Conservation (phyloP, 805 yeast species). For the Hanseniaspora guilliermondii region DNA sequence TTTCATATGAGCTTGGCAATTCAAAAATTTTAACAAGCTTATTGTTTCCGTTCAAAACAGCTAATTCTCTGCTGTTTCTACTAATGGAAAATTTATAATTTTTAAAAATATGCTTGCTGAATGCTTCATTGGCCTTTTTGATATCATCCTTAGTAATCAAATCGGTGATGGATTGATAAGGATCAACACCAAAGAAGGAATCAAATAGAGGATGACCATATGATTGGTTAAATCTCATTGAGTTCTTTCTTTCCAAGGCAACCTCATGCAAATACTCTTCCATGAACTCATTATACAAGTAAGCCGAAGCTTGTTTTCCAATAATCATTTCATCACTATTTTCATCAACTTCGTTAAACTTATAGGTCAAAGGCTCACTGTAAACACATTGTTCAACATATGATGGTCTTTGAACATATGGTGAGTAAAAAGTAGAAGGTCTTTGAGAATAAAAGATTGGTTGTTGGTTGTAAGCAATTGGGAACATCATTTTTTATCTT, state of each 20-base stretch:
- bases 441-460: not conserved
- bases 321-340: not conserved
- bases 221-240: not conserved
- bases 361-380: not conserved
- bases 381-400: not conserved
- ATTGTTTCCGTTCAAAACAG: not conserved
- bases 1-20: slow-evolving; percentile 6
- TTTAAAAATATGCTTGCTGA: slow-evolving; percentile 2
- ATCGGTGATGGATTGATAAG: not conserved
- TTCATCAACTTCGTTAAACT: not conserved
- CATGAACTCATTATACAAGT: not conserved
- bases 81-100: slow-evolving; percentile 11
- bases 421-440: not conserved
- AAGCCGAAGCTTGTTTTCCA: not conserved
- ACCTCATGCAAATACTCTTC: not conserved
- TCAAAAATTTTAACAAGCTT: slow-evolving; percentile 12
- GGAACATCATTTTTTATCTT: not conserved
- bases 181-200: not conserved
- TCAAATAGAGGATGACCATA: not conserved
- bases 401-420: not conserved
- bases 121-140: slow-evolving; percentile 7
- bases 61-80: slow-evolving; percentile 1
- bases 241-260: not conserved
- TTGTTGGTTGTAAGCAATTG: not conserved
- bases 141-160: not conserved